Evolutionary conservation across 2,329 filamentous ascomycete genomes (phyloP), one percentile per base, ranked within the genome.

Genomic region (Pyrenochaeta sp.): DNA sequence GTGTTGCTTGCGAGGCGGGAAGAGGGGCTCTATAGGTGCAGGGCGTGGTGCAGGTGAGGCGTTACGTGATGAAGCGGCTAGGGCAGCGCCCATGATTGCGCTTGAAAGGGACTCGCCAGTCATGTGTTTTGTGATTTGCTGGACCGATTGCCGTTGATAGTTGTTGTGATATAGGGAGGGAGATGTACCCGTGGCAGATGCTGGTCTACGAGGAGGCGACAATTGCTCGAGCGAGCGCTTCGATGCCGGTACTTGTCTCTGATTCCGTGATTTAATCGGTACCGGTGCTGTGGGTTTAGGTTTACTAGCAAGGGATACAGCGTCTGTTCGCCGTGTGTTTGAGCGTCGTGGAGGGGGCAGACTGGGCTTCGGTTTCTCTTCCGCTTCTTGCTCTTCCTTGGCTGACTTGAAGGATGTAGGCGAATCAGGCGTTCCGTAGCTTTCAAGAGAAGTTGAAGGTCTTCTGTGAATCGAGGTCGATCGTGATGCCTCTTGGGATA

Each of bases 81-180:
- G 81, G 25, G 88, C 90, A 1, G 90, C 88, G 2, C 90, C 91
- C 68, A 93, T 85, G 56, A 93, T 92, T 61, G 91, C 91, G 67
- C 87, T 86, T 12, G 90, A 88, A 7, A 93, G 84, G 0, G 88
- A 88, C 57, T 89, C 85, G 9, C 91, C 82, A 0, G 85, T 84
- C 28, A 88, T 81, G 50, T 82, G 78, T 7, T 81, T 80, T 8
- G 78, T 77, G 44, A 80, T 76, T 9, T 75, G 71, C 58, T 69
- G 77, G 15, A 75, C 69, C 1, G 48, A 79, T 61, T 62, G 72
- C 56, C 71, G 74, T 54, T 68, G 78, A 72, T 68, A 81, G 65
- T 61, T 78, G 71, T 58, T 80, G 78, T 79, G 74, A 57, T 72
- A 75, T 15, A 73, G 49, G 2, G 72, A 73, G 19, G 67, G 65